phyloP scores from a whole-genome alignment of 306 rosid genomes.

The Delonix regia region DNA sequence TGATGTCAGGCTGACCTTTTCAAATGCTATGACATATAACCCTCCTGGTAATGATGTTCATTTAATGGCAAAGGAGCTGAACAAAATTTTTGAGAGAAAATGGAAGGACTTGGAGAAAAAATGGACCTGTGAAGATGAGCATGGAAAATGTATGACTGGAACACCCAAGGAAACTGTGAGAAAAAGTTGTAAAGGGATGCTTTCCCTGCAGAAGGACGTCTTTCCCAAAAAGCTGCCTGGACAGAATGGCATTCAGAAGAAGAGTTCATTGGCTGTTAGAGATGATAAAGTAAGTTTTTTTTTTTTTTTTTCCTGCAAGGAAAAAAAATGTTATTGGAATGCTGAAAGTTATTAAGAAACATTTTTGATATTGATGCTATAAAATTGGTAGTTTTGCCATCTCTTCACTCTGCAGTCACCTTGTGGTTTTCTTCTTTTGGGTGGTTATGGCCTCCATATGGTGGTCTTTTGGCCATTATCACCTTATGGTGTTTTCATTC shows the following conservation, averaged over 20 bases:
- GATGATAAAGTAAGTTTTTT: slow-evolving; percentile 46
- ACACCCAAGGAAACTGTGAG: slow-evolving; percentile 22
- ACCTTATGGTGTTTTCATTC: neutral
- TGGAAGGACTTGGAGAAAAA: slow-evolving; percentile 53
- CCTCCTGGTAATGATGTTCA: slow-evolving; percentile 65
- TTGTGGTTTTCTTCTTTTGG: no score
- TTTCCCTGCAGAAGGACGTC: slow-evolving; percentile 18
- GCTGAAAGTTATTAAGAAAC: neutral
- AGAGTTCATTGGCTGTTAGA: slow-evolving; percentile 30
- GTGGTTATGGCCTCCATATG: neutral
- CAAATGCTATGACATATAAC: slow-evolving; percentile 72
- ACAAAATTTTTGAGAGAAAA: slow-evolving; percentile 54
- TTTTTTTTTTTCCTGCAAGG: neutral
- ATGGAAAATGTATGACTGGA: slow-evolving; percentile 35
- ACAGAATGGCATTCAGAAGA: slow-evolving; percentile 35
- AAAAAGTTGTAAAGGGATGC: neutral
- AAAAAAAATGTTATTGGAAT: neutral
- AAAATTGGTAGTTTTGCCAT: neutral
- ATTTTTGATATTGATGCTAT: neutral
- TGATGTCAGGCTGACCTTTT: slow-evolving; percentile 68
- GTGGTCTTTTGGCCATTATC: neutral
- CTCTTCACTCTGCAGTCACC: neutral
- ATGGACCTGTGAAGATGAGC: slow-evolving; percentile 40
- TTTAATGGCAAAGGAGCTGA: slow-evolving; percentile 57
- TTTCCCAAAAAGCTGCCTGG: slow-evolving; percentile 33